Conservation (phyloP, 2,329 filamentous ascomycete species). For the Juglanconis sp. region DNA sequence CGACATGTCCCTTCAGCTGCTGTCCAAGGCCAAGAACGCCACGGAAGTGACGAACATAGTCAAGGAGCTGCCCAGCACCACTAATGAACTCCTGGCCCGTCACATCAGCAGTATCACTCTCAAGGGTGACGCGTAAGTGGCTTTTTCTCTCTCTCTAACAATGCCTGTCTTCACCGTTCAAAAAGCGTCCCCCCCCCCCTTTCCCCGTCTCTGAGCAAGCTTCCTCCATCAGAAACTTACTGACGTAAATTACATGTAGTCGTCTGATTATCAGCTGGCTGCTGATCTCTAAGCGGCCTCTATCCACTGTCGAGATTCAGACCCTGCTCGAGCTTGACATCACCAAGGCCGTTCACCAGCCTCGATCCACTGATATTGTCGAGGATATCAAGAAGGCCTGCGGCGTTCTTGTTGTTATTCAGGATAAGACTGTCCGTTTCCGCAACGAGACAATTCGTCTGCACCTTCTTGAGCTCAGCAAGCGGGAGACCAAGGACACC, state of each 20-base stretch:
- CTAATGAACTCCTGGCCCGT: conserved; percentile 12
- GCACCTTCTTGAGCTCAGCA: conserved; percentile 19
- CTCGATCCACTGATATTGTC: conserved; percentile 19
- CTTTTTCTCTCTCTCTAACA: too few species aligned
- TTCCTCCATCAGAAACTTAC: too few species aligned
- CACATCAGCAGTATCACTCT: conserved; percentile 13
- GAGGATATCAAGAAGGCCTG: conserved; percentile 20
- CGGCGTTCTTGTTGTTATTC: conserved; percentile 16
- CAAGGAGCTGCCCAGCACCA: conserved; percentile 17
- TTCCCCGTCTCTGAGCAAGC: too few species aligned
- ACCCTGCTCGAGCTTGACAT: conserved; percentile 20
- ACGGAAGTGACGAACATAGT: conserved; percentile 9
- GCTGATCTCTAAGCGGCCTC: conserved; percentile 17
- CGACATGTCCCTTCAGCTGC: conserved; percentile 15
- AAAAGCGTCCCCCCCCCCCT: too few species aligned
- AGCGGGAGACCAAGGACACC: conserved; percentile 17
- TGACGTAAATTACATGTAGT: background rate
- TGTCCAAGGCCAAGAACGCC: conserved; percentile 15
- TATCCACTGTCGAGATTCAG: conserved; percentile 19
- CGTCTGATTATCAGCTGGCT: conserved; percentile 20
- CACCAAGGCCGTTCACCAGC: conserved; percentile 13
- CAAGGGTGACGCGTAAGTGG: conserved; percentile 9
- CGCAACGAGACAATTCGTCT: conserved; percentile 19
- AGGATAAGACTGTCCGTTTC: conserved; percentile 20
- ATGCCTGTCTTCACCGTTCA: too few species aligned